phyloP scores from a whole-genome alignment of 208 protist species.

The Acanthamoeba quina region DNA sequence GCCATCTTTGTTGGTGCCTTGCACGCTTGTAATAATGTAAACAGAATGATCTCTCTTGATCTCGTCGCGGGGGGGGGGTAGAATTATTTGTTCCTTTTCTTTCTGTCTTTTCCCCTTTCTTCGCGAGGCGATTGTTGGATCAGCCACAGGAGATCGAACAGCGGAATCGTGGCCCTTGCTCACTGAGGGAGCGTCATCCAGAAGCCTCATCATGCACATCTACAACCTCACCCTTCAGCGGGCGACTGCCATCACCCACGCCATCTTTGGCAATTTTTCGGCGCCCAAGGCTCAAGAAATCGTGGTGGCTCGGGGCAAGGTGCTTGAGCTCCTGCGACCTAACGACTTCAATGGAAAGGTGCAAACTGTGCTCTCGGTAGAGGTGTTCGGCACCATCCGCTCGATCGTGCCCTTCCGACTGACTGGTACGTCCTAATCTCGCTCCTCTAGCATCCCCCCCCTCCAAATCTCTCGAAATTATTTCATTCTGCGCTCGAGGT shows the following conservation, averaged over 20 bases:
- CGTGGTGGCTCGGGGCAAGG: slow-evolving; percentile 85
- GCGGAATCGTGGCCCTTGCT: background rate
- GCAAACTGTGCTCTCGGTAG: slow-evolving; percentile 80
- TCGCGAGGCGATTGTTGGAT: background rate
- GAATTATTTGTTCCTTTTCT: background rate
- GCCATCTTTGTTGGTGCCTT: background rate
- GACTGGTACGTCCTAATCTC: slow-evolving; percentile 81
- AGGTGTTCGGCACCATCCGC: slow-evolving; percentile 93
- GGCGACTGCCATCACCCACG: slow-evolving; percentile 88
- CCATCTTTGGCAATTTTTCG: slow-evolving; percentile 93
- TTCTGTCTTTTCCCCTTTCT: background rate
- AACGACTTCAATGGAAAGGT: slow-evolving; percentile 89
- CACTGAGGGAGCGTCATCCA: background rate
- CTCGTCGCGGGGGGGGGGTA: background rate
- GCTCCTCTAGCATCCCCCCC: background rate
- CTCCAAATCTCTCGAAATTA: slow-evolving; percentile 23
- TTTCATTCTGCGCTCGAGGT: background rate
- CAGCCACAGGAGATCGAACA: background rate
- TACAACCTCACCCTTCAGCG: slow-evolving; percentile 94
- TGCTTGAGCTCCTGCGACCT: slow-evolving; percentile 91
- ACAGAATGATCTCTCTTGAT: background rate
- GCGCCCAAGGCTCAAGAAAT: slow-evolving; percentile 92
- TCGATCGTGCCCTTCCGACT: slow-evolving; percentile 92
- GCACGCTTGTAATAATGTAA: background rate
- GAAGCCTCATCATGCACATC: slow-evolving; percentile 87